These are phyloP conservation scores for Candida sanyiensis DNA, from an alignment of 805 yeast species.

Conservation along the genomic window DNA sequence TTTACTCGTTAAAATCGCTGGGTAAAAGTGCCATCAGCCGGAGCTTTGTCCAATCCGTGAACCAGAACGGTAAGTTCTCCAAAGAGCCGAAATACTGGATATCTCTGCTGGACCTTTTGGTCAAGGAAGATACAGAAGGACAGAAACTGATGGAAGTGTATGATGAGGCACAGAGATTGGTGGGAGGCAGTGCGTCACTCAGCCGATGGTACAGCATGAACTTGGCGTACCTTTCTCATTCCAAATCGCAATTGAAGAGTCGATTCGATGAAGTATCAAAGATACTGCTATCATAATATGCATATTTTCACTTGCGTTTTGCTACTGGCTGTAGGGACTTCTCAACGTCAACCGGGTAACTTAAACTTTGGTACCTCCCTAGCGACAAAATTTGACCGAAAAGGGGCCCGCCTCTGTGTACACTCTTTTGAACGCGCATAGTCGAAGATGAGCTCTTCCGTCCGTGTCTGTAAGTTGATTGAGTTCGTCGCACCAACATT, in stretches of 20 bases:
- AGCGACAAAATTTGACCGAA: no score
- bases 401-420: no score
- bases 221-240: neutral
- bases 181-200: neutral
- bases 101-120: neutral
- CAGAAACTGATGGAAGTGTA: neutral
- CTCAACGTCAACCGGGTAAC: no score
- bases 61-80: neutral
- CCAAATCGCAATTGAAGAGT: no score
- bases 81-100: constrained; percentile 4
- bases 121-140: neutral
- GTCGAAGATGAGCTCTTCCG: constrained; percentile 8
- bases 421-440: neutral
- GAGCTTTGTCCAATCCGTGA: neutral
- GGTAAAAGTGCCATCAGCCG: neutral
- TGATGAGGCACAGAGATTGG: neutral
- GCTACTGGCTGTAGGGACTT: no score
- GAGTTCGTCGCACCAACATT: no score
- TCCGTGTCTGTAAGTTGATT: constrained; percentile 8
- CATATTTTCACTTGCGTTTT: no score
- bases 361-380: no score
- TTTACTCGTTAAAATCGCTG: neutral
- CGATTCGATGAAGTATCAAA: no score
- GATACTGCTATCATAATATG: no score
- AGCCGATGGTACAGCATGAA: constrained; percentile 1